A percentile compares a stretch with the other conserved stretches of the same genome.
These are phyloP conservation scores for Leccinum boreale DNA, from an alignment of 768 basidiomycete species.

Conservation along the genomic window DNA sequence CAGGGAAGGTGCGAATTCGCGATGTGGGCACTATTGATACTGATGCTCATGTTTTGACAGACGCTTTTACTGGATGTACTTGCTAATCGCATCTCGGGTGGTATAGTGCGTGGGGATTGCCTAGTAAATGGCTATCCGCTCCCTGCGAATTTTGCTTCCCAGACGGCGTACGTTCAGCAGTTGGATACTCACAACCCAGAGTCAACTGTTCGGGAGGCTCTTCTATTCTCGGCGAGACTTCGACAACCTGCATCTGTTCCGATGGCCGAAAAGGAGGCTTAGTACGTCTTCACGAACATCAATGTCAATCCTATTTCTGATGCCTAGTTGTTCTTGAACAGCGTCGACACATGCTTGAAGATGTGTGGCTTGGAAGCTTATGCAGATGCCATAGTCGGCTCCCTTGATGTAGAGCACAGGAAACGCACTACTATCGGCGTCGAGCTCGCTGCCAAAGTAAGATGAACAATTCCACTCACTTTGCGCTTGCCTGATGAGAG, in stretches of 20 bases:
- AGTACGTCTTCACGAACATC: constrained; percentile 44
- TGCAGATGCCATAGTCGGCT: constrained; percentile 64
- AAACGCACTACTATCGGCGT: constrained; percentile 61
- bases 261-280: constrained; percentile 69
- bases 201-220: constrained; percentile 76
- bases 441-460: constrained; percentile 54
- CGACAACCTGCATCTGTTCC: constrained; percentile 70
- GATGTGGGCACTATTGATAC: neutral
- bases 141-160: constrained; percentile 59
- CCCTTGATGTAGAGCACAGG: constrained; percentile 44
- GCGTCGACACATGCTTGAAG: constrained; percentile 55
- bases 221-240: constrained; percentile 74
- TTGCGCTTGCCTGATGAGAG: neutral
- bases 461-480: neutral
- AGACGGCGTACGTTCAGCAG: constrained; percentile 61
- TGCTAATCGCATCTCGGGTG: constrained; percentile 46
- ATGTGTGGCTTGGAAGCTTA: constrained; percentile 63
- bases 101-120: constrained; percentile 48
- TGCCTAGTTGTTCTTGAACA: constrained; percentile 7
- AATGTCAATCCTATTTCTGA: neutral
- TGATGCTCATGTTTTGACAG: constrained; percentile 20
- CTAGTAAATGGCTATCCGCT: constrained; percentile 53
- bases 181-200: constrained; percentile 76
- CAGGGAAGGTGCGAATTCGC: constrained; percentile 22
- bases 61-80: constrained; percentile 60